Base-by-base conservation (phyloP, 371 early-diverging fungal species). In the Batkoa obscura region DNA sequence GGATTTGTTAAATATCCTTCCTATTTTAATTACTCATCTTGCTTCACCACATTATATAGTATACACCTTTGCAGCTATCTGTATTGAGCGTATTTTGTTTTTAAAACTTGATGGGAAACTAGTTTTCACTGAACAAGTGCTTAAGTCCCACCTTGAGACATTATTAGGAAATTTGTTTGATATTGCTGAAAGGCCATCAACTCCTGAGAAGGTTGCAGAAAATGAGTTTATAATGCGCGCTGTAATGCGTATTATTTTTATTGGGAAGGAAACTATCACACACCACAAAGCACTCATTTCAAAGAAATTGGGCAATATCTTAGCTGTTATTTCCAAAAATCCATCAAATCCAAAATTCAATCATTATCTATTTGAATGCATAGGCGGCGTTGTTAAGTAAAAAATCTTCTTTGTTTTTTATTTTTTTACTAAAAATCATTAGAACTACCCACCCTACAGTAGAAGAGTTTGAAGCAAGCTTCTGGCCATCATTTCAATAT, bases 341-440 rank as follows among this genome's bases (percentile, higher is more conserved):
- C 98, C 98, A 10, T 85, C 86, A 67, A 95, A 98, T 68, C 96
- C 98, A 2, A 80, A 80, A 50, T 98, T 95, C 83, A 94, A 88
- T 66, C 96, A 98, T 67, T 95, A 80, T 66, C 67, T 86, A 32
- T 98, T 95, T 66, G 98, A 98, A 66, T 75, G 89, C 15, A 75
- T 98, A 51, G 88, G 86, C 15, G 81, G 87, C 4, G 64, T 94
- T 63, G 82, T 94, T 59, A 72, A 86, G 71, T 82, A 55, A 57
- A 39, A 23, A 17, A 36, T 36, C 10, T 37, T 45, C 13, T 2
- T 36, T 30, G 38, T 15, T 43, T 15, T 12, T 30, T 2, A 13
- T n/a, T 32, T 2, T 12, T 47, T n/a, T 49, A 3, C 39, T 17
- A 31, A 23, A 43, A 2, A 32, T 23, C 13, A 30, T n/a, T 34